These are phyloP conservation scores for Ophiostoma tasmaniense DNA, from an alignment of 2,329 filamentous ascomycete genomes.

Conservation along the genomic window DNA sequence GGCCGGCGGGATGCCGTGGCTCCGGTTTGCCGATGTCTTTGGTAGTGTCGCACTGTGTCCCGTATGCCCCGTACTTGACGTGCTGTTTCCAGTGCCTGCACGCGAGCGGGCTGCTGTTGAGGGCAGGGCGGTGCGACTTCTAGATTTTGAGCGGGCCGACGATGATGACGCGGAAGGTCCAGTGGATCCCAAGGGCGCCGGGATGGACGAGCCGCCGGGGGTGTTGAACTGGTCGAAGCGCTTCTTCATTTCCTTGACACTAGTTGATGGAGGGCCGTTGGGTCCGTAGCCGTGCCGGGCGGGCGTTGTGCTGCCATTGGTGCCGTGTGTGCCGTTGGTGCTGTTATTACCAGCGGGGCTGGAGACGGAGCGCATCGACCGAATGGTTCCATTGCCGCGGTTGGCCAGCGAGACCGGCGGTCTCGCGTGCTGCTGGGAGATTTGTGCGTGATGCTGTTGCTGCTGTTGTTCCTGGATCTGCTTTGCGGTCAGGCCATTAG, in stretches of 20 bases:
- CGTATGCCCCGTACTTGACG: constrained; percentile 25
- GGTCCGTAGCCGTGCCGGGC: not conserved
- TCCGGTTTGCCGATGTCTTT: constrained; percentile 10
- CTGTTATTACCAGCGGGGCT: constrained; percentile 41
- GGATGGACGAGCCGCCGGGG: constrained; percentile 21
- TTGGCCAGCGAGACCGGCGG: constrained; percentile 33
- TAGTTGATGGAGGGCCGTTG: constrained; percentile 35
- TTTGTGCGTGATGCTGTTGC: not conserved
- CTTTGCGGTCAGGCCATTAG: constrained; percentile 30
- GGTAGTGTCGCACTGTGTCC: constrained; percentile 19
- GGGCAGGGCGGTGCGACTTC: not conserved
- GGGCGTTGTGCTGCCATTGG: constrained; percentile 1
- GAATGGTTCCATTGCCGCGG: constrained; percentile 31
- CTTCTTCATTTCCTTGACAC: constrained; percentile 71
- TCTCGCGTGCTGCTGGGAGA: constrained; percentile 23
- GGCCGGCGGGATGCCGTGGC: not conserved
- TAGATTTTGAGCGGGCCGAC: not conserved
- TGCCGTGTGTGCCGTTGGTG: not conserved
- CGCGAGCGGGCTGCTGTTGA: not conserved
- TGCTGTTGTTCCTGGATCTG: constrained; percentile 20
- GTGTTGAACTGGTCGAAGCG: constrained; percentile 58
- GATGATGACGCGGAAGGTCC: constrained; percentile 22
- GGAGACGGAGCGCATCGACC: constrained; percentile 46
- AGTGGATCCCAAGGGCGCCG: not conserved
- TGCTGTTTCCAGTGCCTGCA: constrained; percentile 6